Percentiles rank a stretch among this genome's conserved stretches.
Evolutionary conservation across 1,139 yeast species (phyloP).

Genomic region (Blastobotrys aristatus): DNA sequence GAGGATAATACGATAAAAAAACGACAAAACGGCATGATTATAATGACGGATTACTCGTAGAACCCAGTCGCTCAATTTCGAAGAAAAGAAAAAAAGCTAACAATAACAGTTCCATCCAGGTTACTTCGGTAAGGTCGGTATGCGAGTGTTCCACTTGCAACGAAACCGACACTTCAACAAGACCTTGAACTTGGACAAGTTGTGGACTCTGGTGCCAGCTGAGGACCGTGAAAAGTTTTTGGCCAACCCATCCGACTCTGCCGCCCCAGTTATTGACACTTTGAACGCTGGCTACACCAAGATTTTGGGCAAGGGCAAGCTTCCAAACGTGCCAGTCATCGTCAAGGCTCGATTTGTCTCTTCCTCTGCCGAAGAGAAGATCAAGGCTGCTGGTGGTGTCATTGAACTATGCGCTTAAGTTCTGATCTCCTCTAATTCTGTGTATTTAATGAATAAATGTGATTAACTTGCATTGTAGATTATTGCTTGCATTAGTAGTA

Average conservation of each 20-base stretch:
- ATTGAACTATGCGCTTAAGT: constrained; percentile 93
- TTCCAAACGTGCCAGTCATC: constrained; percentile 97
- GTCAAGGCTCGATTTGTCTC: constrained; percentile 99
- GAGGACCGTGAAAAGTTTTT: constrained; percentile 95
- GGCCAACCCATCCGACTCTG: constrained; percentile 74
- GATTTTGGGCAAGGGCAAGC: constrained; percentile 98
- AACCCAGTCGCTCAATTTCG: no score
- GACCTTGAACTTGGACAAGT: constrained; percentile 95
- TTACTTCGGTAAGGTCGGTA: constrained; percentile 99
- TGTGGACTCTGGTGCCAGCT: constrained; percentile 95
- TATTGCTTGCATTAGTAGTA: no score
- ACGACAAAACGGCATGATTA: no score
- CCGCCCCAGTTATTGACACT: constrained; percentile 99
- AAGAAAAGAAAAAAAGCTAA: no score
- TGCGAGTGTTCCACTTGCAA: constrained; percentile 99
- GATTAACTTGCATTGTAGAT: not conserved
- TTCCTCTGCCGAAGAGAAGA: constrained; percentile 98
- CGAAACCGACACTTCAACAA: constrained; percentile 97
- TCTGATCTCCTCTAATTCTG: not conserved
- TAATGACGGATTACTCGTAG: no score
- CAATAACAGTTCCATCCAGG: constrained; percentile 99
- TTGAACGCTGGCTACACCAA: constrained; percentile 99
- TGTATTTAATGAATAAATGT: not conserved
- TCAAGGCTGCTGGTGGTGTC: constrained; percentile 99
- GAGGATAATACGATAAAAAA: no score